Evolutionary conservation across 2,329 filamentous ascomycete species (phyloP).

Genomic region (Colletotrichum cuscutae): DNA sequence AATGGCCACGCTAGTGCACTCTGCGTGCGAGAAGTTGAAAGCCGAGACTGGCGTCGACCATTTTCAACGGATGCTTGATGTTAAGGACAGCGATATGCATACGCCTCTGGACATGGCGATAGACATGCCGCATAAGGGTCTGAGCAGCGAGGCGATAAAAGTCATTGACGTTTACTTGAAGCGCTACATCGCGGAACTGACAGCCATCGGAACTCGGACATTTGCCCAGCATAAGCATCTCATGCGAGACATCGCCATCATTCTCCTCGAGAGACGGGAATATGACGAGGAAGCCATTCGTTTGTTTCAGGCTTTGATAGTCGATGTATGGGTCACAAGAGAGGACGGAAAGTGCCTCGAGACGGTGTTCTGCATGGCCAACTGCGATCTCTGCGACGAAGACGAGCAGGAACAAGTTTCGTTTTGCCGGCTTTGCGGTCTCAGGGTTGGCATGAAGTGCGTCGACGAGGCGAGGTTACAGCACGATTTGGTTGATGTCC

Average conservation of each 20-base stretch:
- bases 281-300: slow-evolving; percentile 22
- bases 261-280: not conserved
- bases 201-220: not conserved
- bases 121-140: not conserved
- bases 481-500: slow-evolving; percentile 14
- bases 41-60: slow-evolving; percentile 35
- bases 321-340: slow-evolving; percentile 4
- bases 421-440: slow-evolving; percentile 23
- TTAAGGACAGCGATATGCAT: not conserved
- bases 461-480: not conserved
- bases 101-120: slow-evolving; percentile 33
- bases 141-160: slow-evolving; percentile 3
- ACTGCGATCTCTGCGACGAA: slow-evolving; percentile 20
- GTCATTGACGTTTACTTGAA: not conserved
- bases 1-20: slow-evolving; percentile 23
- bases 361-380: not conserved
- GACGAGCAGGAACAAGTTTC: slow-evolving; percentile 12
- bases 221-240: slow-evolving; percentile 1
- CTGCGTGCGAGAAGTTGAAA: slow-evolving; percentile 28
- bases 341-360: not conserved
- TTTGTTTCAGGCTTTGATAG: slow-evolving; percentile 1
- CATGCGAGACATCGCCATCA: not conserved
- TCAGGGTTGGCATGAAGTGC: slow-evolving; percentile 2
- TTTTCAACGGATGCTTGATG: slow-evolving; percentile 33
- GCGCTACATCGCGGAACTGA: not conserved